Evolutionary conservation across 192 early-diverging fungal species (phyloP), one percentile per base, ranked within the genome.

Genomic region (Entrophospora sp.): DNA sequence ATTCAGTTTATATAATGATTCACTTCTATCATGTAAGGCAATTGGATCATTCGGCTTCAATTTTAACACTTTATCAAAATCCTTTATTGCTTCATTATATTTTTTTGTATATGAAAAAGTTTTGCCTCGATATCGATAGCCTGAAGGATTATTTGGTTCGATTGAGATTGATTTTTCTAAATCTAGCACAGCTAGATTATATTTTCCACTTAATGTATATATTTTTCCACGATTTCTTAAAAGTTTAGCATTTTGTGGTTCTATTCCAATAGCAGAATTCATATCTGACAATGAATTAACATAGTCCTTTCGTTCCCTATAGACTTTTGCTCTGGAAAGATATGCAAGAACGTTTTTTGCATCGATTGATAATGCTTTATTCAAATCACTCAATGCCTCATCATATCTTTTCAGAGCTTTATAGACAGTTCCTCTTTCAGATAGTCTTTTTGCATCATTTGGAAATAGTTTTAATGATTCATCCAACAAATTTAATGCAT

Each of bases 31-130:
- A 44, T 42, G 14, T 8, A 36, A 61, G 16, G 25, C 30, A 28
- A 4, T 28, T 25, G 38, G 20, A 30, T 20, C 20, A 31, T 10
- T 6, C 7, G 59, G 38, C n/a, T 44, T 61, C 4, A 61, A 43
- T 31, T 27, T 14, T 16, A 61, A 43, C 14, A 30, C 35, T 61
- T 40, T 42, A 61, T 61, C 18, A 10, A 61, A 61, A 44, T 44
- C 40, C 4, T 42, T 44, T n/a, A 61, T 44, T 12, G 59, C 37
- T n/a, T 43, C 3, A 30, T 44, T 24, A 42, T 61, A 61, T 30
- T 44, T 44, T 6, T 35, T 35, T 16, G 34, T 8, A 9, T 18
- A 43, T 27, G 42, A 61, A 25, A 30, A 43, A 20, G 24, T 18
- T 10, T 30, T 27, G 5, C 59, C 59, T 40, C 40, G 40, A 44